Conservation (phyloP, 805 yeast genomes). For the Teunomyces funiuensis region DNA sequence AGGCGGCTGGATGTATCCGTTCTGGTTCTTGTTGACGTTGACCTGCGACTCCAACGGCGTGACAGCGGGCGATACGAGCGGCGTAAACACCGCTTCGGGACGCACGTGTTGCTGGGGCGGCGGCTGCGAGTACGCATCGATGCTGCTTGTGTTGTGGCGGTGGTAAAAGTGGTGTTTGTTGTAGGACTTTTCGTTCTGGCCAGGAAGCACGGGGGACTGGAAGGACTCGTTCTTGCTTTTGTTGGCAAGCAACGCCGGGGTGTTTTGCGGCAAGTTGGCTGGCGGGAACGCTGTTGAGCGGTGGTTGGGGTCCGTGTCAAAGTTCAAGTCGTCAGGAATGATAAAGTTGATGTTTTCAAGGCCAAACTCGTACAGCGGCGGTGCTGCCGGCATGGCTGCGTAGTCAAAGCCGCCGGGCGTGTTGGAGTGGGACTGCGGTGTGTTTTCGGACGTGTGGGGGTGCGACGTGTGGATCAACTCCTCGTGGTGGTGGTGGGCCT, state of each 20-base stretch:
- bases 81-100: constrained; percentile 69
- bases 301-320: constrained; percentile 10
- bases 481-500: constrained; percentile 8
- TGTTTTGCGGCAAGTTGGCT: constrained; percentile 18
- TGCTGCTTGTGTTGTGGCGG: constrained; percentile 18
- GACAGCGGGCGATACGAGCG: constrained; percentile 73
- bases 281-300: constrained; percentile 31
- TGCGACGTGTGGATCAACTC: constrained; percentile 10
- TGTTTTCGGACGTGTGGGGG: constrained; percentile 9
- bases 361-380: constrained; percentile 20
- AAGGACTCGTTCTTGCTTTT: constrained; percentile 15
- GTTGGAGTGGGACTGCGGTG: constrained; percentile 8
- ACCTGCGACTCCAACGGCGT: constrained; percentile 54
- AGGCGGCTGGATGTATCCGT: constrained; percentile 18
- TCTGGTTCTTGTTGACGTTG: constrained; percentile 15
- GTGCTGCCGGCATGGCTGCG: not conserved
- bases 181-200: constrained; percentile 42
- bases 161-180: constrained; percentile 43
- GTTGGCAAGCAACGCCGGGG: constrained; percentile 26
- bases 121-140: constrained; percentile 12
- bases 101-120: constrained; percentile 37
- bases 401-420: not conserved
- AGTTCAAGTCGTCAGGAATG: constrained; percentile 32
- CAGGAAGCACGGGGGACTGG: constrained; percentile 39
- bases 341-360: constrained; percentile 26